Conservation (phyloP, 108 stramenopile genomes). For the Phaeodactylum tricornutum region DNA sequence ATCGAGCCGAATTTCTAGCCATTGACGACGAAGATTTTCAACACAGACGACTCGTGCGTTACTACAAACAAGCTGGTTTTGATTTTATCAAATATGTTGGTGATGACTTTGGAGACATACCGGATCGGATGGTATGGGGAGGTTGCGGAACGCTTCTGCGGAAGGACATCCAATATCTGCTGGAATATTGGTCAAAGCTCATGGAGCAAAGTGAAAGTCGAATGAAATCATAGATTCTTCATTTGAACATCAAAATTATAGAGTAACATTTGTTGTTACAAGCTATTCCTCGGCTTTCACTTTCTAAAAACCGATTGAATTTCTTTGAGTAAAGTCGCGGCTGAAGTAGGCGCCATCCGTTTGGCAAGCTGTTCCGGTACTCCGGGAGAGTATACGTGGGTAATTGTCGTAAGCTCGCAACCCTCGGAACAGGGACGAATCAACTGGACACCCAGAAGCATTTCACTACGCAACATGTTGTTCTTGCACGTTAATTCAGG, state of each 20-base stretch:
- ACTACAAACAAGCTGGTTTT: slow-evolving; percentile 62
- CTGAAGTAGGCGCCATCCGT: slow-evolving; percentile 31
- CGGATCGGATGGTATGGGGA: slow-evolving; percentile 82
- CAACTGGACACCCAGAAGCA: slow-evolving; percentile 41
- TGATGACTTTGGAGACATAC: slow-evolving; percentile 62
- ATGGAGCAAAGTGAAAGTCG: too few species aligned
- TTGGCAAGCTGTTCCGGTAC: slow-evolving; percentile 45
- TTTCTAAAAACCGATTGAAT: slow-evolving; percentile 31
- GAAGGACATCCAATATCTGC: too few species aligned
- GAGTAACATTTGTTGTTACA: too few species aligned
- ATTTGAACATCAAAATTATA: too few species aligned
- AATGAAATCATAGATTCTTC: too few species aligned
- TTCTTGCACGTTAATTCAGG: too few species aligned
- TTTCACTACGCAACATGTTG: slow-evolving; percentile 39
- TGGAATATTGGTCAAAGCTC: too few species aligned
- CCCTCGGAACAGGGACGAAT: slow-evolving; percentile 24
- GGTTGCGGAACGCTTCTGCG: slow-evolving; percentile 79
- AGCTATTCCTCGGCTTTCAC: too few species aligned
- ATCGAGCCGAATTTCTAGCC: slow-evolving; percentile 55
- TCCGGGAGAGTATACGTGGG: slow-evolving; percentile 41
- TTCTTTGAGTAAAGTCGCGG: slow-evolving; percentile 45
- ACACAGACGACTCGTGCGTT: slow-evolving; percentile 64
- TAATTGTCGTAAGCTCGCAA: slow-evolving; percentile 45
- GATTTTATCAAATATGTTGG: slow-evolving; percentile 71
- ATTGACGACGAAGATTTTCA: slow-evolving; percentile 79